Evolutionary conservation across 192 early-diverging fungal genomes (phyloP), one percentile per base, ranked within the genome.

Genomic region (Rhizophagus sp.): DNA sequence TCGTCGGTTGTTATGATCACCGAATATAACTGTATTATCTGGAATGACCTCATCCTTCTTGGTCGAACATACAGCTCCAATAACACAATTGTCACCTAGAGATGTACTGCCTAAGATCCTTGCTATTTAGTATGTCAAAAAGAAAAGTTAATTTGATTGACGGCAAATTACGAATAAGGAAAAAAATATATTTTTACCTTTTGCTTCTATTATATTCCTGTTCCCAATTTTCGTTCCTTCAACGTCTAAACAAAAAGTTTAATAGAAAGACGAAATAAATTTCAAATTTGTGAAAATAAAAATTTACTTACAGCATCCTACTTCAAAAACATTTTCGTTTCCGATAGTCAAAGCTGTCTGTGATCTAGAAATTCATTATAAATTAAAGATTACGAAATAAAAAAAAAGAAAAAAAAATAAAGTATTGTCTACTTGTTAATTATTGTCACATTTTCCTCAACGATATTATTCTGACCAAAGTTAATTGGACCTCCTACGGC

Each of bases 251-350:
- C 33, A 36, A 12, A n/a, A 81, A 77, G 17, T 22, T 25, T 22
- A 36, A 34, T 41, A 19, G 1, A 4, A 69, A 19, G 27, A 36
- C 19, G 39, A 19, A 17, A 8, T 30, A 71, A 49, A 72, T 19
- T 24, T 72, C 7, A 12, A 25, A 69, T 22, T 39, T n/a, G 70
- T 1, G 19, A 47, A 66, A 75, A 44, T 24, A 1, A 57, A 30
- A 44, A 69, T 70, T 50, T 19, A 83, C 88, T 81, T 83, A 93
- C 93, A 84, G 30, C 88, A 89, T 41, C 89, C 92, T 30, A 93
- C 92, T 84, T 94, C 92, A 83, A 95, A 92, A 10, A 91, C 87
- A 72, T 95, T 95, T 65, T 91, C 87, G 66, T 93, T 86, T 2
- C 93, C 93, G 80, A 95, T 93, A 25, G 88, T 80, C 72, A 95